Evolutionary conservation across 371 early-diverging fungal species (phyloP), one percentile per base, ranked within the genome.

Genomic region (Amoeboradix gromovi): DNA sequence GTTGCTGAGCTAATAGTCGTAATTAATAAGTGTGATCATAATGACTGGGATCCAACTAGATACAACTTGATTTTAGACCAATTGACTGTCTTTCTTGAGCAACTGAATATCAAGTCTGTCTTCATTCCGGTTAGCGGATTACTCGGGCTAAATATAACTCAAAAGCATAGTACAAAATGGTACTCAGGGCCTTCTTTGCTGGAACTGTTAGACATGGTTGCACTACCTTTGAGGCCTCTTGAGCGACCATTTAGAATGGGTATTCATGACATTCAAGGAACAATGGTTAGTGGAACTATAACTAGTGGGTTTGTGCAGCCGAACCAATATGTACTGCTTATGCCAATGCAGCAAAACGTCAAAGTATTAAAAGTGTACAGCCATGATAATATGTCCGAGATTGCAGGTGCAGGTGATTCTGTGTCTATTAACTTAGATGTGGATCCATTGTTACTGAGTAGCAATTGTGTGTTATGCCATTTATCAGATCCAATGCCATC

Each of bases 351-450:
- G 12, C 5, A 48, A 48, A 48, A 5, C 22, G 5, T 5, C 22
- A 48, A 48, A 22, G 48, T 48, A 12, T 12, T 5, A 12, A 48
- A 48, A 22, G 22, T 48, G 5, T 48, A 12, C 70, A 80, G 85
- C 0, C 82, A 82, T 68, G 84, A 86, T 67, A 84, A 84, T 68
- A 70, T 82, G 0, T 79, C 82, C 1, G 80, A 82, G 67, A 93
- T 91, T 90, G 94, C 91, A 2, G 92, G 82, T 1, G 92, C 92
- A 1, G 94, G 96, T 30, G 96, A 93, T 75, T 83, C 84, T n/a
- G 86, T 90, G 0, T 72, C 85, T 22, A 77, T 91, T 75, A 83
- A 85, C 0, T 74, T 94, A 29, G 88, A 86, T 22, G 71, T 90
- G 16, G 94, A 94, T 73, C 83, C 87, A 27, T 76, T 84, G 73